phyloP scores from a whole-genome alignment of 148 eudicot species.

The Arctostaphylos glauca region DNA sequence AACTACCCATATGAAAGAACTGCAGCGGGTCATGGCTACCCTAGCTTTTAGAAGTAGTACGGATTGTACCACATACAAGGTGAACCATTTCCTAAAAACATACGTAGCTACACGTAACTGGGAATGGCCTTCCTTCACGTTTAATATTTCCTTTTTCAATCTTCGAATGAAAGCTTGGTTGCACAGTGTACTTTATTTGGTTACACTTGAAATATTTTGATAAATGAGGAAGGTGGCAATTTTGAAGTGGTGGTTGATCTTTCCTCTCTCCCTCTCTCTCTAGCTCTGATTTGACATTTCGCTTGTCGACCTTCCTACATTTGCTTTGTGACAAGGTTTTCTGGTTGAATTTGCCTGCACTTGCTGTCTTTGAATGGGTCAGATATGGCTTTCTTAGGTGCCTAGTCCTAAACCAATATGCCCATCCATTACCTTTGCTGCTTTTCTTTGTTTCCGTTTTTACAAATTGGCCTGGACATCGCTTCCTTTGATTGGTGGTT shows the following conservation, averaged over 20 bases:
- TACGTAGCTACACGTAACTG: neutral
- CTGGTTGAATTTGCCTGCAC: neutral
- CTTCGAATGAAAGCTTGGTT: neutral
- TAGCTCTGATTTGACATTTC: neutral
- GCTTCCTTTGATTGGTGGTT: conserved; percentile 4
- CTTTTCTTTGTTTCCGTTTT: neutral
- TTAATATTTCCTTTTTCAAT: neutral
- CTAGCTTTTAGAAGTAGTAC: conserved; percentile 92
- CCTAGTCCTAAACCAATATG: neutral
- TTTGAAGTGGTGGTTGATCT: neutral
- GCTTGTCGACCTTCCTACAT: neutral
- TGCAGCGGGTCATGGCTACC: conserved; percentile 87
- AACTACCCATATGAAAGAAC: conserved; percentile 83
- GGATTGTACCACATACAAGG: conserved; percentile 89
- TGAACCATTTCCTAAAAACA: conserved; percentile 21
- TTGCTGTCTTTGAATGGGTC: neutral
- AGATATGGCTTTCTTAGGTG: neutral
- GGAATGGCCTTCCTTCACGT: neutral
- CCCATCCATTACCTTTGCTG: neutral
- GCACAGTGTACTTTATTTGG: neutral
- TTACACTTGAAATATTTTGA: neutral
- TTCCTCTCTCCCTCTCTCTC: neutral
- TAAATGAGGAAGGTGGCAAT: neutral
- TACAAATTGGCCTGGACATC: neutral
- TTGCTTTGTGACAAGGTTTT: neutral